A percentile compares a stretch with the other conserved stretches of the same genome.
Evolutionary conservation across 169 alveolate species (phyloP).

Genomic region (Cryptosporidium parvum): DNA sequence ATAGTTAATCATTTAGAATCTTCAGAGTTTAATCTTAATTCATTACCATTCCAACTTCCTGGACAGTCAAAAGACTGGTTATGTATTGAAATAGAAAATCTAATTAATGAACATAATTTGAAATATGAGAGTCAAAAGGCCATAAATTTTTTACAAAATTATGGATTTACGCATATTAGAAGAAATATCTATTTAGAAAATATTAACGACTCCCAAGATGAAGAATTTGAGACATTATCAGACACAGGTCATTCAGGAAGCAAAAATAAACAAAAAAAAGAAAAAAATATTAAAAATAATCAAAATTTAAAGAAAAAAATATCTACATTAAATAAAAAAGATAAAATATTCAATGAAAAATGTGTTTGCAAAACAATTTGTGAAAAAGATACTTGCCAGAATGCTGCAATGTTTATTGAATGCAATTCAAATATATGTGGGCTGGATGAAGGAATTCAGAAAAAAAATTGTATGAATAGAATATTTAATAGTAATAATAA

Average conservation of each 20-base stretch:
- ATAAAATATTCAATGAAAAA: constrained; percentile 29
- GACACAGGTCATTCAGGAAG: background rate
- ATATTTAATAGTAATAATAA: constrained; percentile 71
- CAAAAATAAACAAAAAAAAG: background rate
- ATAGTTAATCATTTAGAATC: constrained; percentile 12
- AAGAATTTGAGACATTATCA: background rate
- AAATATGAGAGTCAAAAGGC: background rate
- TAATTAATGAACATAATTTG: background rate
- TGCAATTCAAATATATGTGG: constrained; percentile 78
- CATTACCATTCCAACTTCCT: constrained; percentile 40
- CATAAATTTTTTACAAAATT: background rate
- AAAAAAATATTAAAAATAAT: background rate
- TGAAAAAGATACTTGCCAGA: constrained; percentile 76
- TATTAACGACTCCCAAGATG: background rate
- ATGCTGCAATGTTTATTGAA: constrained; percentile 78
- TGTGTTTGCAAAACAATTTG: constrained; percentile 77
- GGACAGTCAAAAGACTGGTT: constrained; percentile 59
- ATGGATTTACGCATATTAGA: constrained; percentile 31
- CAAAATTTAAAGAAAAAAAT: background rate
- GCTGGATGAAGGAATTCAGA: constrained; percentile 74
- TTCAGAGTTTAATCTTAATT: background rate
- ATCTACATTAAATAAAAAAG: background rate
- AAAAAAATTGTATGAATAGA: constrained; percentile 77
- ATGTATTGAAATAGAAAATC: background rate
- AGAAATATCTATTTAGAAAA: constrained; percentile 44